Evolutionary conservation across 352 stramenopile species (phyloP), one percentile per base, ranked within the genome.

Genomic region (Phytopythium oedochilum): DNA sequence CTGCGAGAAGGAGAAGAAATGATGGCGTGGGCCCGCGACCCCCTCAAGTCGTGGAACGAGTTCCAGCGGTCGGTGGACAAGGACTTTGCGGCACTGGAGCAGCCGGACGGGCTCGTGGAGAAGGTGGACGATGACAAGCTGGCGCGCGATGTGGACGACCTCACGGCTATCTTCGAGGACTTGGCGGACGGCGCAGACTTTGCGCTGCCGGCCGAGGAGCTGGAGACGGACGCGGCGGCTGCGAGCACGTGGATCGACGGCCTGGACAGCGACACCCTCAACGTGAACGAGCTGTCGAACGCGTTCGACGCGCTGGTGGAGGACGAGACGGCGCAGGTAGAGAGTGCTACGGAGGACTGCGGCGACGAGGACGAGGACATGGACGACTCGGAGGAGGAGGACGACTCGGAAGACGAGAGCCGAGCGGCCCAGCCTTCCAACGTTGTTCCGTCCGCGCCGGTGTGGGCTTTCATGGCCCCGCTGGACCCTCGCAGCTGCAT

Each of bases 401-500:
- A 71, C 31, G 53, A 73, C 31, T 50, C 55, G 20, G 59, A 70
- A 18, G 69, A 76, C 42, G 59, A 61, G 34, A 47, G 52, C 29
- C n/a, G n/a, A 22, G 44, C 44, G 18, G 44, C 43, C 35, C 29
- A 64, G 18, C 40, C 49, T 31, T 48, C 71, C 50, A 73, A 73
- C 43, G 74, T 89, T 40, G 67, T 89, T 26, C 76, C 69, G 8
- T 71, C 77, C 10, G 56, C 81, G 17, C 78, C 77, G 17, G 63
- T 78, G 25, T 88, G 74, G 71, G 71, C 70, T 20, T 64, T 54
- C 1, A 73, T 69, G 69, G 79, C 73, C 17, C 79, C 83, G 22
- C 59, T 93, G 51, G 83, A 93, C 53, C 83, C 83, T 53, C 78
- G 83, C 38, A 87, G 77, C 53, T 81, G 73, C 62, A 93, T 93